These are phyloP conservation scores for Protomyces gravidus DNA, from an alignment of 1,139 yeast genomes.

Conservation along the genomic window DNA sequence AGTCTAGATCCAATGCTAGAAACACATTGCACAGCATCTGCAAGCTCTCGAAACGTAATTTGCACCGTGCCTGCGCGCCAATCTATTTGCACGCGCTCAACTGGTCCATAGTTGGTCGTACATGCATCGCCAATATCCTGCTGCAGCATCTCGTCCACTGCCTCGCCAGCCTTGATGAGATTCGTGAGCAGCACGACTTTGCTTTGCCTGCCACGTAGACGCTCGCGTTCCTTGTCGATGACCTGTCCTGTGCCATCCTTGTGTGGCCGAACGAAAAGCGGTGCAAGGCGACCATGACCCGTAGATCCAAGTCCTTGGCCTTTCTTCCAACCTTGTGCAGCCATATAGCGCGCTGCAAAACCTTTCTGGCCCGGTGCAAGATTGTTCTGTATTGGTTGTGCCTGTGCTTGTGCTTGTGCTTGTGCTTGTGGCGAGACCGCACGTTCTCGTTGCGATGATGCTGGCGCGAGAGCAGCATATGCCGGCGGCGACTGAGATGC, in stretches of 20 bases:
- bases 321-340: conserved; percentile 21
- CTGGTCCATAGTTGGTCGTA: conserved; percentile 12
- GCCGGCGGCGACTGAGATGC: not conserved
- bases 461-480: not conserved
- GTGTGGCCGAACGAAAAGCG: conserved; percentile 18
- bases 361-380: conserved; percentile 21
- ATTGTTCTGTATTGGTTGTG: not conserved
- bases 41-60: not conserved
- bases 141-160: conserved; percentile 14
- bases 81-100: conserved; percentile 14
- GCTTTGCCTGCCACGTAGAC: not conserved
- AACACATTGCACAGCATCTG: not conserved
- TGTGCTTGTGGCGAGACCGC: not conserved
- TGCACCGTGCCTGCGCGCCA: conserved; percentile 1
- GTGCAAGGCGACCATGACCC: conserved; percentile 20
- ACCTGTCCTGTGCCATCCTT: conserved; percentile 21
- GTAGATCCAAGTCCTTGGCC: conserved; percentile 18
- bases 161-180: conserved; percentile 3
- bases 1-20: not conserved
- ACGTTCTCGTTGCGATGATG: not conserved
- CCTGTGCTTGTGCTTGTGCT: not conserved
- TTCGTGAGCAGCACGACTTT: conserved; percentile 4
- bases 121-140: conserved; percentile 24
- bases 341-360: conserved; percentile 25
- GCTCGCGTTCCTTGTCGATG: conserved; percentile 3